These are phyloP conservation scores for Pseudisothecium myosuroides DNA, from an alignment of 225 moss, liverwort and hornwort species.

Conservation along the genomic window DNA sequence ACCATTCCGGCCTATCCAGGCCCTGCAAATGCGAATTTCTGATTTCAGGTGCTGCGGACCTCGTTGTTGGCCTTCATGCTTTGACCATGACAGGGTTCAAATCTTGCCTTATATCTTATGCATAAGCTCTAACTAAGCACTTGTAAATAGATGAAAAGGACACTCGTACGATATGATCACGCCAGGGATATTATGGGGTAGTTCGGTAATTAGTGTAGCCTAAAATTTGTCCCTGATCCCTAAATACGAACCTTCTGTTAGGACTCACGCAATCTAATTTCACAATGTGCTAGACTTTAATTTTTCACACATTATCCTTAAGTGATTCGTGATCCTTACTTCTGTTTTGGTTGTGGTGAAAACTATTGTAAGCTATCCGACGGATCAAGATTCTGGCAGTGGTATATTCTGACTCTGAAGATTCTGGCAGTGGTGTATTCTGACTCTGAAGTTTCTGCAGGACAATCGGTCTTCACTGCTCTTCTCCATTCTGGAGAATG, in stretches of 20 bases:
- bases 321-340: neutral
- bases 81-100: neutral
- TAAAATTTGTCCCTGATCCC: neutral
- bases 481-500: neutral
- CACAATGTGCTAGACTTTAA: neutral
- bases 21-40: constrained; percentile 33
- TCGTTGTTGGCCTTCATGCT: neutral
- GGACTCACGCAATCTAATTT: neutral
- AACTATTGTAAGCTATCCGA: neutral
- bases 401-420: neutral
- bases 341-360: neutral
- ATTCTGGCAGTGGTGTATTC: neutral
- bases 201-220: neutral
- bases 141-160: neutral
- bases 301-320: neutral
- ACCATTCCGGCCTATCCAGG: constrained; percentile 66
- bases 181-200: neutral
- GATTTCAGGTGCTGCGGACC: neutral
- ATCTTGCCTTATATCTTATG: neutral
- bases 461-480: neutral
- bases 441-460: neutral
- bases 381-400: neutral
- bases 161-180: neutral
- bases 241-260: neutral
- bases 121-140: neutral